Evolutionary conservation across 352 stramenopile species (phyloP).

Genomic region (Bremia lactucae): DNA sequence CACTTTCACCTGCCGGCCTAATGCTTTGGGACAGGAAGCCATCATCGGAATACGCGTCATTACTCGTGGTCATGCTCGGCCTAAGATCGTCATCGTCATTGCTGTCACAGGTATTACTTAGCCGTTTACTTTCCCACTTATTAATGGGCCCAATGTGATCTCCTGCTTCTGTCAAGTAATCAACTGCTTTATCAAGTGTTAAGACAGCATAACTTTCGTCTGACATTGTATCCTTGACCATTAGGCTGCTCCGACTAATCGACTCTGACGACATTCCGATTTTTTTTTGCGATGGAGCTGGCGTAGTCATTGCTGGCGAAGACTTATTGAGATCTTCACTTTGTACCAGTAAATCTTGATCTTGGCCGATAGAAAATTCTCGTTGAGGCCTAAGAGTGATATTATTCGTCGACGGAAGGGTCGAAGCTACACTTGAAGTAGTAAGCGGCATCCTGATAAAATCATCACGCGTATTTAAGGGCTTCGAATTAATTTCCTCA

Average conservation of each 20-base stretch:
- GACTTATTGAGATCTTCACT: background rate
- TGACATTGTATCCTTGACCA: constrained; percentile 2
- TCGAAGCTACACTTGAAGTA: constrained; percentile 13
- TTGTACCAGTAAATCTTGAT: constrained; percentile 4
- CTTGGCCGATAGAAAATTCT: constrained; percentile 3
- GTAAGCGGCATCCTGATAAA: constrained; percentile 33
- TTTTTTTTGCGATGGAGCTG: background rate
- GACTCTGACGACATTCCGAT: background rate
- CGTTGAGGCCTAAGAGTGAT: constrained; percentile 22
- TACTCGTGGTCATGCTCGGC: constrained; percentile 2
- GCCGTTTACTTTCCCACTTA: constrained; percentile 1
- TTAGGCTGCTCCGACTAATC: background rate
- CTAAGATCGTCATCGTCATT: too few relatives aligned
- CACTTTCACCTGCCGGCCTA: constrained; percentile 8
- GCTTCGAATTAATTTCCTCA: constrained; percentile 9
- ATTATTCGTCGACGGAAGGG: constrained; percentile 21
- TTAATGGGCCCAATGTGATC: constrained; percentile 4
- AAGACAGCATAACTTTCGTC: constrained; percentile 2
- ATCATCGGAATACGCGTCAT: too few relatives aligned
- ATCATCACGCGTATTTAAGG: constrained; percentile 19
- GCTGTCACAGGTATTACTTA: too few relatives aligned
- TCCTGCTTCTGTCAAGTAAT: constrained; percentile 5
- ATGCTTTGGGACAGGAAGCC: too few relatives aligned
- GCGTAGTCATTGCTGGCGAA: background rate
- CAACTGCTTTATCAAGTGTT: constrained; percentile 4